Conservation (phyloP, 306 rosid species). For the Prunus davidiana region DNA sequence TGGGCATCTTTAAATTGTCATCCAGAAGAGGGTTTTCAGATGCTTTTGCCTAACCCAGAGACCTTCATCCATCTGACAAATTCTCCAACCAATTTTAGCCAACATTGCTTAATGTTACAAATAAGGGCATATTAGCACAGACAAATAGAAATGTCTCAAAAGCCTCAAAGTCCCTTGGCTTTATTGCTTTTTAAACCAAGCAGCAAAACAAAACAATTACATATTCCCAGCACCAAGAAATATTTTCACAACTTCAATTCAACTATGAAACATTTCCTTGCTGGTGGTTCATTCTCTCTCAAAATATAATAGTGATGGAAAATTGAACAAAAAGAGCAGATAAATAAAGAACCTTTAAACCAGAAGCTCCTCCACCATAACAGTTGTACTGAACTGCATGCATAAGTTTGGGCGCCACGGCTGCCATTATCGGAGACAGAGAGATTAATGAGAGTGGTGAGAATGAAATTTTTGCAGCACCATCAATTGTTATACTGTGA, state of each 20-base stretch:
- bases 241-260: no score
- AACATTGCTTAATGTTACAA: no score
- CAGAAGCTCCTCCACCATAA: slow-evolving; percentile 64
- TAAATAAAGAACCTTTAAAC: slow-evolving; percentile 38
- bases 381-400: slow-evolving; percentile 50
- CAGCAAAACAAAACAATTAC: no score
- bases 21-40: not conserved
- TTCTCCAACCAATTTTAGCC: no score
- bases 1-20: not conserved
- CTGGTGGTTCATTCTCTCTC: no score
- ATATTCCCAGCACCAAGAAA: no score
- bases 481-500: no score
- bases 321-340: not conserved
- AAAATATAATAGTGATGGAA: not conserved
- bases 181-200: no score
- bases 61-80: not conserved
- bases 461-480: not conserved
- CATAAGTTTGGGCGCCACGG: slow-evolving; percentile 46
- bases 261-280: no score
- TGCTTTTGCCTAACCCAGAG: not conserved
- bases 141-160: no score
- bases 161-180: no score
- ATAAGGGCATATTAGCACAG: no score
- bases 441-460: not conserved
- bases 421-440: not conserved